Base-by-base conservation (phyloP, 73 alveolate species). In the Halteria grandinella region DNA sequence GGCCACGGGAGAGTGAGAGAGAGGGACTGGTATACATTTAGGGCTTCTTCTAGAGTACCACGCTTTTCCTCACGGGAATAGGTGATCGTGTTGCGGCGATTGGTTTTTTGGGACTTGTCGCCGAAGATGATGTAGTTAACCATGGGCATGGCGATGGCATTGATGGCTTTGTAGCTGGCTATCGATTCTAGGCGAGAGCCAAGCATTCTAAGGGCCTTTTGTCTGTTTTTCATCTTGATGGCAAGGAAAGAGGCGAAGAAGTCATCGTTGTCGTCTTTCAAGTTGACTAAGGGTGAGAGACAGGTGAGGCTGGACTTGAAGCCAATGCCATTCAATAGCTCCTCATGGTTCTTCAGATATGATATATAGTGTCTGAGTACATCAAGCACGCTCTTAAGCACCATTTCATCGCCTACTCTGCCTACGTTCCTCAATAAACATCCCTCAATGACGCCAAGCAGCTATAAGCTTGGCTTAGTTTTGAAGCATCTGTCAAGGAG, bases 41-140 rank as follows among this genome's bases (percentile, higher is more conserved):
- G n/a, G 29, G 72, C 83, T n/a, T 70, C 83, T 31, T 70, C 83
- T 29, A 70, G n/a, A 7, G 50, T 49, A 39, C 21, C 25, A 2
- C 83, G 29, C 24, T 70, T 45, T 21, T 49, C 83, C 39, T 70
- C 66, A 17, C 33, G 47, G 12, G 41, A 49, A 43, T 70, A 70
- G 31, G 43, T 11, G 1, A 70, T 37, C 15, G 50, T 49, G 43
- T 50, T 50, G n/a, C 63, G 24, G 21, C 83, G 47, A 14, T 33
- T 50, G 28, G 47, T 29, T 25, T 70, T 49, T 17, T 50, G 43
- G n/a, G 4, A 18, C 37, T 25, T 49, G 0, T 55, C 72, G 2
- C 63, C 55, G 39, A 70, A 49, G n/a, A 70, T 49, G 27, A 70
- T 21, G 43, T 70, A 50, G 41, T 70, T 70, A n/a, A 70, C 27